Percentiles rank a stretch among this genome's conserved stretches.
Conservation (phyloP, 352 stramenopile genomes). For the Pythium biforme region DNA sequence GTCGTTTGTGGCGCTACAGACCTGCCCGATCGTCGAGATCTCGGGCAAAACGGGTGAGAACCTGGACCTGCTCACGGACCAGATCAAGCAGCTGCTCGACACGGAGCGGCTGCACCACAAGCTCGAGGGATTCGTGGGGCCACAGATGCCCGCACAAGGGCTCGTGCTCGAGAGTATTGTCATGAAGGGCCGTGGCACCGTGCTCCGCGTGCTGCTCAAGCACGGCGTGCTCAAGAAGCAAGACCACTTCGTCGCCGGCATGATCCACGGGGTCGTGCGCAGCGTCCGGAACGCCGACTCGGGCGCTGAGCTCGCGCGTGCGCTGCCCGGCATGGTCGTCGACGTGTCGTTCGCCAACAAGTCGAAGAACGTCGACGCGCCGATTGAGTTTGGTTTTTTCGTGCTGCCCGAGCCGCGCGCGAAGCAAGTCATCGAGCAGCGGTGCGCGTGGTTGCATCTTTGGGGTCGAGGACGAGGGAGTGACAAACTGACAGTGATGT, state of each 20-base stretch:
- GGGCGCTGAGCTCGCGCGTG: conserved; percentile 49
- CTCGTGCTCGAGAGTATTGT: conserved; percentile 76
- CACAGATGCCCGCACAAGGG: conserved; percentile 43
- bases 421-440: conserved; percentile 72
- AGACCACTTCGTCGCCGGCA: conserved; percentile 82
- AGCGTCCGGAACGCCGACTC: conserved; percentile 53
- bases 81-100: conserved; percentile 40
- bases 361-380: conserved; percentile 79
- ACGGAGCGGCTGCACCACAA: conserved; percentile 31
- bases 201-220: conserved; percentile 74
- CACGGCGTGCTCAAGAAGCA: conserved; percentile 57
- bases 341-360: conserved; percentile 84
- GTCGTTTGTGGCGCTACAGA: conserved; percentile 81
- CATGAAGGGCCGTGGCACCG: conserved; percentile 59
- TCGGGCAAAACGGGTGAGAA: conserved; percentile 65
- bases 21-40: conserved; percentile 69
- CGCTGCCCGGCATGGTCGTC: conserved; percentile 64
- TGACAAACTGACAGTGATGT: background rate
- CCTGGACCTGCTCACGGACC: conserved; percentile 48
- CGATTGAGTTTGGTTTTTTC: conserved; percentile 81
- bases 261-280: conserved; percentile 81
- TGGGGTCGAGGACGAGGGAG: background rate
- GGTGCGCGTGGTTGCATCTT: conserved; percentile 42
- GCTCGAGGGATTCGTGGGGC: conserved; percentile 40
- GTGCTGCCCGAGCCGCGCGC: conserved; percentile 56